Conservation (phyloP, 2,329 filamentous ascomycete genomes). For the Alternaria sp. region DNA sequence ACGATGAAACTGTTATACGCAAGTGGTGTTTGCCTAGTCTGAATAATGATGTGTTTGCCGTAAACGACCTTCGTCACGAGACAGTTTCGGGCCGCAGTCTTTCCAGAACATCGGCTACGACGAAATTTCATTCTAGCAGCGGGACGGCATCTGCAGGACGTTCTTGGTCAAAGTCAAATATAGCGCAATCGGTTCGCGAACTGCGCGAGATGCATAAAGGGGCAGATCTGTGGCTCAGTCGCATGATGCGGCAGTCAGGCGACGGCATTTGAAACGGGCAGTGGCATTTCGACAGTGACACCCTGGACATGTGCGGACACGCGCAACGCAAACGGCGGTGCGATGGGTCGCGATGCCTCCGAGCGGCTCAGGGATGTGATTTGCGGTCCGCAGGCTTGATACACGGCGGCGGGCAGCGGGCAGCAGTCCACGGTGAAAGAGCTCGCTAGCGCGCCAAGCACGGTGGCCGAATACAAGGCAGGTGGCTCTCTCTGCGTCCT, state of each 20-base stretch:
- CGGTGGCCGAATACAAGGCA: conserved; percentile 11
- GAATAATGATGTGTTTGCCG: not conserved
- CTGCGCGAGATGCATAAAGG: conserved; percentile 28
- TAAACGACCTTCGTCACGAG: not conserved
- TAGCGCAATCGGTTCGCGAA: conserved; percentile 1
- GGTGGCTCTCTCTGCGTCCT: conserved; percentile 21
- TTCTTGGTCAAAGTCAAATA: conserved; percentile 3
- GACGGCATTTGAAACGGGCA: conserved; percentile 18
- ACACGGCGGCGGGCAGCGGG: conserved; percentile 15
- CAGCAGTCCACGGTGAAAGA: conserved; percentile 17
- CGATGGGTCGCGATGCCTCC: conserved; percentile 16
- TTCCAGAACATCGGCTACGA: conserved; percentile 13
- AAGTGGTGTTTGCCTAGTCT: not conserved
- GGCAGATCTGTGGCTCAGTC: conserved; percentile 21
- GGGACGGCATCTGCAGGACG: conserved; percentile 2
- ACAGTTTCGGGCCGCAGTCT: conserved; percentile 7
- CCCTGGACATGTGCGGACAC: not conserved
- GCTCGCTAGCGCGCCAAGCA: conserved; percentile 24
- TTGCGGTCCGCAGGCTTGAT: conserved; percentile 7
- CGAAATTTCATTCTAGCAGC: not conserved
- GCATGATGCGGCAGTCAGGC: conserved; percentile 24
- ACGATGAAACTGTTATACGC: not conserved
- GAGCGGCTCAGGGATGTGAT: conserved; percentile 1
- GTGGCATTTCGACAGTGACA: conserved; percentile 10
- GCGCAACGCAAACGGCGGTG: not conserved